phyloP scores from a whole-genome alignment of 192 early-diverging fungal genomes.

The Phycomyces blakesleeanus region DNA sequence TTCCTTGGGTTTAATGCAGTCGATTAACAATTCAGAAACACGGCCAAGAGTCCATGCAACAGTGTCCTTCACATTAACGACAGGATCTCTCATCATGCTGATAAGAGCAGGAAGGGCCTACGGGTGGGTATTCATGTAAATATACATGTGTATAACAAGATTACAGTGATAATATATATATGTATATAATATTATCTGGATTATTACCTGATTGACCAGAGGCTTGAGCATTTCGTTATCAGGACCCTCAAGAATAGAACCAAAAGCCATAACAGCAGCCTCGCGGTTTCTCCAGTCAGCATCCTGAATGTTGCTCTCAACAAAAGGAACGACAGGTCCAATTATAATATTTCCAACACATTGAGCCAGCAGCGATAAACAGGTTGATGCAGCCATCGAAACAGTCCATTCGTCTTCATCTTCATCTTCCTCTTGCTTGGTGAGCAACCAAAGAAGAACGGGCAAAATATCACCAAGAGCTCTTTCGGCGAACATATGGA shows the following conservation, averaged over 20 bases:
- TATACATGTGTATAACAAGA: constrained; percentile 4
- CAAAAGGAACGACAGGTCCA: constrained; percentile 80
- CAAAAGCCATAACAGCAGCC: constrained; percentile 97
- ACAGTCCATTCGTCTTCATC: constrained; percentile 99
- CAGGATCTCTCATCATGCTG: constrained; percentile 82
- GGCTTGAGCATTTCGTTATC: constrained; percentile 55
- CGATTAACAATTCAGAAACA: constrained; percentile 78
- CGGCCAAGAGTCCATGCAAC: constrained; percentile 98
- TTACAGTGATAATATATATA: neutral
- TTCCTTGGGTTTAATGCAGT: constrained; percentile 70
- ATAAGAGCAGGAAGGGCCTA: constrained; percentile 86
- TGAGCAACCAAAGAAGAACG: constrained; percentile 82
- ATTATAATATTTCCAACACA: constrained; percentile 82
- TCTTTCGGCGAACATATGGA: constrained; percentile 74
- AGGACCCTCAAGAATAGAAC: constrained; percentile 96
- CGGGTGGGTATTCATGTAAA: no score
- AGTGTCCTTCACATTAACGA: constrained; percentile 91
- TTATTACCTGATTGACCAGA: constrained; percentile 59
- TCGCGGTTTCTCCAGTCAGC: constrained; percentile 93
- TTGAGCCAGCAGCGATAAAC: constrained; percentile 82
- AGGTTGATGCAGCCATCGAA: constrained; percentile 96
- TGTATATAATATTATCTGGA: neutral
- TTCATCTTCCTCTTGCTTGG: constrained; percentile 96
- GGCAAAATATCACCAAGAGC: constrained; percentile 80
- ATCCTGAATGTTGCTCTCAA: constrained; percentile 80